Evolutionary conservation across 2,329 filamentous ascomycete species (phyloP), one percentile per base, ranked within the genome.

Genomic region (Pezicula rhizophila): DNA sequence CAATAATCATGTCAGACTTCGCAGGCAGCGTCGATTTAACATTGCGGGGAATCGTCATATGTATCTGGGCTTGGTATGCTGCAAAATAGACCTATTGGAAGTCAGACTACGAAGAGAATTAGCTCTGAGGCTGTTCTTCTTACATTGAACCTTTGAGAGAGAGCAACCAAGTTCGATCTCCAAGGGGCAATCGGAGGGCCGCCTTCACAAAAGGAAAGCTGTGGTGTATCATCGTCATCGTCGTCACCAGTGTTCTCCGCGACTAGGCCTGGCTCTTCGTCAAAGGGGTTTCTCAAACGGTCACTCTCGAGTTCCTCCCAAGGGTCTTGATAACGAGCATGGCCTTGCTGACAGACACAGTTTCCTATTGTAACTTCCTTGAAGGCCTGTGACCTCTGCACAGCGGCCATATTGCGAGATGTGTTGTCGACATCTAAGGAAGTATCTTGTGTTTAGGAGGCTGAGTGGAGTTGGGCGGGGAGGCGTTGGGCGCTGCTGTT

Each of bases 61-160:
- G 76, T 12, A 86, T 77, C 46, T 70, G 68, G 41, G 77, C 71
- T 50, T 70, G 66, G 51, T 80, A 83, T 11, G 78, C 82, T 10
- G 72, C 75, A 56, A 84, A 80, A 62, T 83, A 85, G 18, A 85
- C 72, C 73, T 79, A 51, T 26, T 10, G 37, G 8, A 18, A 14
- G 47, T 50, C 39, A 50, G 47, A n/a, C 10, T 8, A 15, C 8
- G 25, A 15, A n/a, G 31, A 15, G 44, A 12, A 8, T 35, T 15
- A 15, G 40, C 4, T 15, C 14, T 14, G 25, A 35, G 23, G 14
- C 17, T 31, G 23, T 35, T 31, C 18, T 35, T 47, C 70, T 44
- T 59, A 78, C 76, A 59, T 83, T 81, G 60, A 75, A 76, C 38
- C 64, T 66, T 53, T 81, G 78, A 1, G 80, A 83, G 11, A 84